phyloP scores from a whole-genome alignment of 2,329 filamentous ascomycete genomes.

The Clonostachys sp. region DNA sequence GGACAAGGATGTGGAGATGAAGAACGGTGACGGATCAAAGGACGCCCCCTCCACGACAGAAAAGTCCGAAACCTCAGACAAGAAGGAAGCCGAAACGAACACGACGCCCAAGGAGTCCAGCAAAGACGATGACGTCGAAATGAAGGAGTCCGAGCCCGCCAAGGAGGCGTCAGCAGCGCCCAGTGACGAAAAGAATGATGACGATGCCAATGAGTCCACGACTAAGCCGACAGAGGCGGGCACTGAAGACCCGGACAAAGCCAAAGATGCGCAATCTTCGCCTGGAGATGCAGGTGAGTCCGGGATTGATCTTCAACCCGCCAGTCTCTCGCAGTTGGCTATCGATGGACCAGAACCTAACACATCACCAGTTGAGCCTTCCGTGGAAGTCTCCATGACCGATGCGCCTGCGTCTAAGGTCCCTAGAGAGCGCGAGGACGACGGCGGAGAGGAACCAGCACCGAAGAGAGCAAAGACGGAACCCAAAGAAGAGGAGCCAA shows the following conservation, averaged over 20 bases:
- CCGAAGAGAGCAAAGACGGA: constrained; percentile 81
- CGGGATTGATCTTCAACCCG: constrained; percentile 27
- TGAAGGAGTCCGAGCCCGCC: background rate
- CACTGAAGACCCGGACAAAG: background rate
- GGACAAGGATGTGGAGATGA: constrained; percentile 1
- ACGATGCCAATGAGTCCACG: background rate
- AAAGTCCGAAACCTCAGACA: background rate
- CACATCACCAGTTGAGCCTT: constrained; percentile 15
- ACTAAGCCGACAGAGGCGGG: constrained; percentile 1
- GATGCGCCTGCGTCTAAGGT: constrained; percentile 57
- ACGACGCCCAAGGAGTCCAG: background rate
- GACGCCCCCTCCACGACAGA: background rate
- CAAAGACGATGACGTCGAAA: constrained; percentile 2
- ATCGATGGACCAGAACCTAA: constrained; percentile 26
- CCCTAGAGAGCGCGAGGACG: constrained; percentile 73
- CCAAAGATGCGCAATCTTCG: background rate
- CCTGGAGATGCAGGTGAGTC: constrained; percentile 6
- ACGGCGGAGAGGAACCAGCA: constrained; percentile 54
- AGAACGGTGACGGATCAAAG: background rate
- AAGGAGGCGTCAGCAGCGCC: background rate
- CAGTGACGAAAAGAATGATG: background rate
- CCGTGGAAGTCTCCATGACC: constrained; percentile 45
- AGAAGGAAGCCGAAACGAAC: too few species aligned
- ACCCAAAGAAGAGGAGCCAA: constrained; percentile 33
- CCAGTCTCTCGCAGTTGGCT: constrained; percentile 30